Percentiles rank a stretch among this genome's conserved stretches.
Conservation (phyloP, 208 protist species). For the Phytomonas sp. region DNA sequence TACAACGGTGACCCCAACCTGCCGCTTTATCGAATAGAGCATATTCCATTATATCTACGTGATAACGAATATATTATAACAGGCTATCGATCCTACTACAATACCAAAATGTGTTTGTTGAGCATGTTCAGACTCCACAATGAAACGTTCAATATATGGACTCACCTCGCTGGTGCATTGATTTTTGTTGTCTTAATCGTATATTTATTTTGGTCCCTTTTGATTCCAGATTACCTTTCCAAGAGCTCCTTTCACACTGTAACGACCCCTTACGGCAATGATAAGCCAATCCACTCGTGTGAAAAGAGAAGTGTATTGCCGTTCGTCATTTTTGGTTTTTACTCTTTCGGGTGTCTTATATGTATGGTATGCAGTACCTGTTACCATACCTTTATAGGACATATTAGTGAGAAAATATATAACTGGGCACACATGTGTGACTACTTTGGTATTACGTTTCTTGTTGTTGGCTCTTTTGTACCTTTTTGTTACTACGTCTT, state of each 20-base stretch:
- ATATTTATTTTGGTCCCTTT: slow-evolving; percentile 24
- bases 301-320: slow-evolving; percentile 19
- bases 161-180: slow-evolving; percentile 60
- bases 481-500: slow-evolving; percentile 81
- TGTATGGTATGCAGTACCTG: slow-evolving; percentile 69
- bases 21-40: slow-evolving; percentile 34
- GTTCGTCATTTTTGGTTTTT: slow-evolving; percentile 60
- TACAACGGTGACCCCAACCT: slow-evolving; percentile 21
- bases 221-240: slow-evolving; percentile 18
- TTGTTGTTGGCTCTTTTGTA: slow-evolving; percentile 75
- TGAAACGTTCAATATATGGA: slow-evolving; percentile 84
- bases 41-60: slow-evolving; percentile 33
- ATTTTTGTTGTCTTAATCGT: slow-evolving; percentile 44
- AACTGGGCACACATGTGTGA: slow-evolving; percentile 61
- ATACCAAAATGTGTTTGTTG: slow-evolving; percentile 30
- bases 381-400: slow-evolving; percentile 68
- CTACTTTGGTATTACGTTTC: slow-evolving; percentile 80
- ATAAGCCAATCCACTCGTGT: background rate
- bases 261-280: slow-evolving; percentile 1
- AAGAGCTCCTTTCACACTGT: slow-evolving; percentile 17
- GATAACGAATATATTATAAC: slow-evolving; percentile 46
- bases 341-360: slow-evolving; percentile 57
- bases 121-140: slow-evolving; percentile 79
- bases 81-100: slow-evolving; percentile 70
- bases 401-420: slow-evolving; percentile 47